phyloP scores from a whole-genome alignment of 805 yeast genomes.

The Komagataella populi region DNA sequence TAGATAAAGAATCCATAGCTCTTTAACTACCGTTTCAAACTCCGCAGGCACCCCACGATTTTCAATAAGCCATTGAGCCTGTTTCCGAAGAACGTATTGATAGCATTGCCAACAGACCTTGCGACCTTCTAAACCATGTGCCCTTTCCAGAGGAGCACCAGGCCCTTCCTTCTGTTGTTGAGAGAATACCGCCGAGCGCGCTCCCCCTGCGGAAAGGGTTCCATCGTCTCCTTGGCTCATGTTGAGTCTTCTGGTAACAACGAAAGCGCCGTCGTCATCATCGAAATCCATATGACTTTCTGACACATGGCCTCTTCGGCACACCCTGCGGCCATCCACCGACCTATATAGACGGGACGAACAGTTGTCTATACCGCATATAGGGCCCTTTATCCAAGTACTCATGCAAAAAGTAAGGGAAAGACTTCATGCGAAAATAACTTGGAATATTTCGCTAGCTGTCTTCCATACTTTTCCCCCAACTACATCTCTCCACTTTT shows the following conservation, averaged over 20 bases:
- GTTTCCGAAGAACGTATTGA: constrained; percentile 30
- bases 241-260: constrained; percentile 40
- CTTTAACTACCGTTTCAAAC: constrained; percentile 17
- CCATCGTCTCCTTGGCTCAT: constrained; percentile 26
- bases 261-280: constrained; percentile 49
- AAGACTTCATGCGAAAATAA: not conserved
- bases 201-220: constrained; percentile 8
- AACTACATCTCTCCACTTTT: not conserved
- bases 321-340: constrained; percentile 67
- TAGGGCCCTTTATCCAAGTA: constrained; percentile 56
- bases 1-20: constrained; percentile 16
- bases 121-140: constrained; percentile 1
- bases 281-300: constrained; percentile 71
- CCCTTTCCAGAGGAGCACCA: not conserved
- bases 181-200: constrained; percentile 1
- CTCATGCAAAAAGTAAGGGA: not conserved
- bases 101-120: constrained; percentile 9
- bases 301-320: constrained; percentile 84
- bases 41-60: constrained; percentile 8
- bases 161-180: constrained; percentile 1
- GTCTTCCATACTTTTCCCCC: not conserved
- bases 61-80: constrained; percentile 25
- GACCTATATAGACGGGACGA: constrained; percentile 61
- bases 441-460: not conserved
- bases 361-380: constrained; percentile 88